Conservation (phyloP, 2,329 filamentous ascomycete species). For the Botrytis cinerea region DNA sequence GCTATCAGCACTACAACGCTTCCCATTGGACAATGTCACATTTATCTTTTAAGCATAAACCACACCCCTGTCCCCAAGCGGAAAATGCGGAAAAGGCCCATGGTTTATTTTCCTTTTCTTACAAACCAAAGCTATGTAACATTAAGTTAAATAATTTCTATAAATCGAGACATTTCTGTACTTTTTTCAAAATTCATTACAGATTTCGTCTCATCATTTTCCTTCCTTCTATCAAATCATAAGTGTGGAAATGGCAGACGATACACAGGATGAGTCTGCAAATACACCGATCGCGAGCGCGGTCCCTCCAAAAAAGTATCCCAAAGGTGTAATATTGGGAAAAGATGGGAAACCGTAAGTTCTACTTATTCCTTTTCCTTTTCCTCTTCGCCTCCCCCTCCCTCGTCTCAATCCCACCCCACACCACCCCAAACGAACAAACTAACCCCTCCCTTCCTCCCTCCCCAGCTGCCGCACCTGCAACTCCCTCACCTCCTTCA, state of each 20-base stretch:
- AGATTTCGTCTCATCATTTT: not conserved
- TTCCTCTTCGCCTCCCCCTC: no score
- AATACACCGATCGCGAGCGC: conserved; percentile 23
- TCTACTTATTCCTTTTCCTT: not conserved
- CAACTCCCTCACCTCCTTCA: conserved; percentile 61
- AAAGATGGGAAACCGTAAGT: conserved; percentile 84
- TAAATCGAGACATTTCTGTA: not conserved
- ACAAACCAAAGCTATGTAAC: not conserved
- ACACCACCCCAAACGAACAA: not conserved
- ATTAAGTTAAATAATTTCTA: not conserved
- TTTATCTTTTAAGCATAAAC: conserved; percentile 16
- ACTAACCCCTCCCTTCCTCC: not conserved
- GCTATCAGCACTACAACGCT: not conserved
- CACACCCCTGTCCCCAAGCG: not conserved
- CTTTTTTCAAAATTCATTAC: not conserved
- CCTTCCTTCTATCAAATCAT: not conserved
- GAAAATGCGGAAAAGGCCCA: conserved; percentile 1
- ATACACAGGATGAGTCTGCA: conserved; percentile 34
- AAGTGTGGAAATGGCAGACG: conserved; percentile 36
- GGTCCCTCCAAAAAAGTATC: conserved; percentile 51
- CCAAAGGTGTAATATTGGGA: conserved; percentile 73
- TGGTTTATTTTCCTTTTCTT: not conserved
- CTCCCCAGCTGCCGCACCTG: conserved; percentile 67
- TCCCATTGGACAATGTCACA: not conserved
- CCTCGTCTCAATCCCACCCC: not conserved